Evolutionary conservation across 2,329 filamentous ascomycete genomes (phyloP).

Genomic region (Beauveria pseudobassiana): DNA sequence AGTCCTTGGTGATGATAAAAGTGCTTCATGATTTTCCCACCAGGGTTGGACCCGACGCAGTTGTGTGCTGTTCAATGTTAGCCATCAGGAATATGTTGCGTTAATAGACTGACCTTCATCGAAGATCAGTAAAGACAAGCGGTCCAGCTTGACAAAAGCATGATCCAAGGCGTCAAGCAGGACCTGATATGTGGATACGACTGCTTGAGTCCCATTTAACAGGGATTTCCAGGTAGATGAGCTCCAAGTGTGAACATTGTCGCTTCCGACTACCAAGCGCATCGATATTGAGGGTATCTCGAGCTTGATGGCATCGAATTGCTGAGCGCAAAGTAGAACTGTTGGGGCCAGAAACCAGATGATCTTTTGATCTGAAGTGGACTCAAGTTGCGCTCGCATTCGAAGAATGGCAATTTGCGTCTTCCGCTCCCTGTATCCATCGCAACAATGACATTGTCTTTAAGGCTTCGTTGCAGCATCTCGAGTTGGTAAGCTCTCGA

Average conservation of each 20-base stretch:
- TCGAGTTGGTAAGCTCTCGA: constrained; percentile 63
- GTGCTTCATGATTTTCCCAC: constrained; percentile 63
- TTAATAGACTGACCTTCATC: constrained; percentile 59
- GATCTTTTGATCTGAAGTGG: constrained; percentile 45
- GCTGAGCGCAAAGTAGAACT: constrained; percentile 59
- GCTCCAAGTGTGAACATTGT: constrained; percentile 68
- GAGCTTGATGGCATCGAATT: constrained; percentile 49
- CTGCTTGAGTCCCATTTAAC: constrained; percentile 57
- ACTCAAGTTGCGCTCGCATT: constrained; percentile 57
- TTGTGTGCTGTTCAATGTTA: constrained; percentile 55
- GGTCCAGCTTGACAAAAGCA: constrained; percentile 60
- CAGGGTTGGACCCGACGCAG: constrained; percentile 56
- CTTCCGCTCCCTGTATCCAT: constrained; percentile 77
- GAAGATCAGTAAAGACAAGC: constrained; percentile 64
- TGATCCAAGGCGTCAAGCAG: constrained; percentile 67
- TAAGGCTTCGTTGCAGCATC: constrained; percentile 65
- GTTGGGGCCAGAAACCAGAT: constrained; percentile 72
- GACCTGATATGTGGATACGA: constrained; percentile 71
- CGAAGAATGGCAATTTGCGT: constrained; percentile 66
- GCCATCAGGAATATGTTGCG: neutral
- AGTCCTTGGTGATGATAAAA: constrained; percentile 54
- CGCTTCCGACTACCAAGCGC: constrained; percentile 57
- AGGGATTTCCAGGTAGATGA: constrained; percentile 59
- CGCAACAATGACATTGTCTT: constrained; percentile 63
- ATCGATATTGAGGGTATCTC: constrained; percentile 54